Evolutionary conservation across 257 asterid species (phyloP).

Genomic region (Lycium barbarum): DNA sequence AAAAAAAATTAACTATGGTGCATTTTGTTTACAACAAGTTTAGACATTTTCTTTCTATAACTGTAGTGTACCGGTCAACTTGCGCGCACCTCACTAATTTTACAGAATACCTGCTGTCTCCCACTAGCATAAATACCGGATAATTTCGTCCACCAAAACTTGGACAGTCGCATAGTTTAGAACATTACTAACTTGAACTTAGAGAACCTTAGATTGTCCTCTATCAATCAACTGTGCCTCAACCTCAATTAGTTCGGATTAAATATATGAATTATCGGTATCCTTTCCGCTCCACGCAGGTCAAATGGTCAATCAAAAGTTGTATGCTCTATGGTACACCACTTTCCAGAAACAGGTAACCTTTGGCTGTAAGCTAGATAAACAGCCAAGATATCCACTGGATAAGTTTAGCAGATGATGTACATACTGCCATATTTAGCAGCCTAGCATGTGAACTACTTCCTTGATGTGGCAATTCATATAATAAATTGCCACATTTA

Average conservation of each 20-base stretch:
- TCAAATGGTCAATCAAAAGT: not conserved
- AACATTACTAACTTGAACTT: not conserved
- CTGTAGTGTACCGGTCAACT: too few relatives aligned
- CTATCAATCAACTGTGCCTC: not conserved
- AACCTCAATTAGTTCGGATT: not conserved
- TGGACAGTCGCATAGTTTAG: not conserved
- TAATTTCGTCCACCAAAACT: not conserved
- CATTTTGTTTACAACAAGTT: too few relatives aligned
- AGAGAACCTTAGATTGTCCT: not conserved
- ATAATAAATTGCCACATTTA: not conserved
- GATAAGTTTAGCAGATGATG: not conserved
- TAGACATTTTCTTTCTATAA: too few relatives aligned
- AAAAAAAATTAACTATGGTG: too few relatives aligned
- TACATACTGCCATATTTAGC: constrained; percentile 6
- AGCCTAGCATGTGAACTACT: not conserved
- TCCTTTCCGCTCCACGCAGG: not conserved
- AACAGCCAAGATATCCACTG: not conserved
- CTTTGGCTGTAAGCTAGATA: not conserved
- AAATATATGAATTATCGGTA: not conserved
- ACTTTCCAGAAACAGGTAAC: not conserved
- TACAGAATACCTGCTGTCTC: too few relatives aligned
- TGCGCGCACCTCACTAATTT: too few relatives aligned
- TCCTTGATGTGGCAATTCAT: constrained; percentile 1
- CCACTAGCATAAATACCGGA: not conserved
- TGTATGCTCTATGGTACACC: constrained; percentile 1